These are phyloP conservation scores for Magnusiomyces tetraspermus DNA, from an alignment of 1,139 yeast species.

Conservation along the genomic window DNA sequence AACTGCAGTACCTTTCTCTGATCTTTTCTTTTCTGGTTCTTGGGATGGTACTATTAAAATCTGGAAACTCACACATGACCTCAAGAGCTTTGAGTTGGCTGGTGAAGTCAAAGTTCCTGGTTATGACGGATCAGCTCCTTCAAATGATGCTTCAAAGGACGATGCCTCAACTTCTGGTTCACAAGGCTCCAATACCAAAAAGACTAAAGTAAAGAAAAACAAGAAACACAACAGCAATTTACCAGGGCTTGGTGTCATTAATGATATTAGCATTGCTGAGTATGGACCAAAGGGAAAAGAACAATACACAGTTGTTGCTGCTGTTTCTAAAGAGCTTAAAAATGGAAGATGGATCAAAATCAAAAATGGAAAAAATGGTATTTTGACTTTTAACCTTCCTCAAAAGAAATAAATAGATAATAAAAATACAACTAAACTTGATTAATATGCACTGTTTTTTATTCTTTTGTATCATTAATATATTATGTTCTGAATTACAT, in stretches of 20 bases:
- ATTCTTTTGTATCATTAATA: too few species aligned
- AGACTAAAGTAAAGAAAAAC: background rate
- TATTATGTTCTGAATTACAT: too few species aligned
- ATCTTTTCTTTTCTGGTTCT: conserved; percentile 79
- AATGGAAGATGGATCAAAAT: conserved; percentile 66
- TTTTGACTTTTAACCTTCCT: conserved; percentile 13
- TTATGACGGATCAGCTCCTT: conserved; percentile 17
- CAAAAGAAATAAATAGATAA: background rate
- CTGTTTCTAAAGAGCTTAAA: conserved; percentile 77
- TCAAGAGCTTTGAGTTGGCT: conserved; percentile 49
- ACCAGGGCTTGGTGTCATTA: conserved; percentile 58
- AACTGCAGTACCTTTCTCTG: conserved; percentile 81
- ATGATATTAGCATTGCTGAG: conserved; percentile 58
- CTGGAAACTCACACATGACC: conserved; percentile 64
- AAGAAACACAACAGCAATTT: conserved; percentile 20
- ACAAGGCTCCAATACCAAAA: background rate
- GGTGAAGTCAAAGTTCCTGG: conserved; percentile 37
- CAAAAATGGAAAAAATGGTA: conserved; percentile 23
- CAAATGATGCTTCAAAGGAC: too few species aligned
- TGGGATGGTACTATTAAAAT: conserved; percentile 67
- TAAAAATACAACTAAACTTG: too few species aligned
- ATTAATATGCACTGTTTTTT: too few species aligned
- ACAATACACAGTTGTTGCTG: conserved; percentile 50
- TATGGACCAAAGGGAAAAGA: conserved; percentile 41
- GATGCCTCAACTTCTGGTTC: background rate